phyloP scores from a whole-genome alignment of 1,284 basidiomycete genomes.

The Naganishia sp. region DNA sequence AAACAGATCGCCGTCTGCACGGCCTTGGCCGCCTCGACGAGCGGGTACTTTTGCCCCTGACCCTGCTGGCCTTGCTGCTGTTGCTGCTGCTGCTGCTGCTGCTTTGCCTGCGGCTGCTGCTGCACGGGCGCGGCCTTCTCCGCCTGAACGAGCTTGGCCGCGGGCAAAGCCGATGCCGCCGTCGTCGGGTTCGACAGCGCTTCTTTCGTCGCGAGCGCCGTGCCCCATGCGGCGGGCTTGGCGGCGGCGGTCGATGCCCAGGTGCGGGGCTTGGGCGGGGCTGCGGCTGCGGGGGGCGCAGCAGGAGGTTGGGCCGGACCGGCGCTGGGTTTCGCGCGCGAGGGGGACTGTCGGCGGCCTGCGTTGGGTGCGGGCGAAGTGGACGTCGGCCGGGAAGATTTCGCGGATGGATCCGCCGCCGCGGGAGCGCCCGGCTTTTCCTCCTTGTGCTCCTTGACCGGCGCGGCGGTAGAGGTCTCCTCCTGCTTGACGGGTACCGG shows the following conservation, averaged over 20 bases:
- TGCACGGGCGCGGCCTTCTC: constrained; percentile 34
- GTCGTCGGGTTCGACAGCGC: constrained; percentile 46
- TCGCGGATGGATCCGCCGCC: neutral
- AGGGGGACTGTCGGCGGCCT: constrained; percentile 42
- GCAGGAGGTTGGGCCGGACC: constrained; percentile 48
- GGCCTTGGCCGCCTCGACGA: constrained; percentile 61
- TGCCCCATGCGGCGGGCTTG: constrained; percentile 64
- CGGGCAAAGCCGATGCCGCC: constrained; percentile 56
- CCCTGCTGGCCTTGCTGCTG: constrained; percentile 39
- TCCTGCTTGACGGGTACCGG: constrained; percentile 31
- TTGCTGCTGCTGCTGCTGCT: constrained; percentile 12
- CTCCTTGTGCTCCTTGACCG: constrained; percentile 38
- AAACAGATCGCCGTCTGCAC: constrained; percentile 76
- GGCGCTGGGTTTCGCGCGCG: constrained; percentile 38
- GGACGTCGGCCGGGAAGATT: constrained; percentile 35
- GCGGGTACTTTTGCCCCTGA: constrained; percentile 56
- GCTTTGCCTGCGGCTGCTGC: neutral
- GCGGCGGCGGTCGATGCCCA: constrained; percentile 87
- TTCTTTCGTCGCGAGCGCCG: constrained; percentile 51
- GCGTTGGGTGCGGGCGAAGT: constrained; percentile 38
- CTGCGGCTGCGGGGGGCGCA: constrained; percentile 50
- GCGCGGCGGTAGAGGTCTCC: constrained; percentile 50
- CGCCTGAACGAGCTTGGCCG: constrained; percentile 36
- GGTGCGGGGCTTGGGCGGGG: constrained; percentile 63
- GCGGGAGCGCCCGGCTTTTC: constrained; percentile 25